Percentiles rank a stretch among this genome's conserved stretches.
These are phyloP conservation scores for Phytopythium boreale DNA, from an alignment of 352 stramenopile genomes.

Conservation along the genomic window DNA sequence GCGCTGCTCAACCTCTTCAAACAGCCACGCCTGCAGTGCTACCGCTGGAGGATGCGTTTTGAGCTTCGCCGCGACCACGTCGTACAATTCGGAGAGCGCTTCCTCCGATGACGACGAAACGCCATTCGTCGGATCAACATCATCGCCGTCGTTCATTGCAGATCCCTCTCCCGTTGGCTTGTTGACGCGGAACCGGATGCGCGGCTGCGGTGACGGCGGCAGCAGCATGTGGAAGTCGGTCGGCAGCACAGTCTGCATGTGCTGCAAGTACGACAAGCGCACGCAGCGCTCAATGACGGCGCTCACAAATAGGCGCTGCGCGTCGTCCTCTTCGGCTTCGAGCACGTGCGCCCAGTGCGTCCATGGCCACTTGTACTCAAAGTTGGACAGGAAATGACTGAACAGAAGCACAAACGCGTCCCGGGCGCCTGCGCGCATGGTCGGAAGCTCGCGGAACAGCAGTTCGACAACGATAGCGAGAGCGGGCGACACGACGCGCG, in stretches of 20 bases:
- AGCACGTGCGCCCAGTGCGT: constrained; percentile 73
- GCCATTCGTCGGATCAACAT: constrained; percentile 10
- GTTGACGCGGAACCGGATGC: constrained; percentile 50
- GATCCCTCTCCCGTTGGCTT: constrained; percentile 18
- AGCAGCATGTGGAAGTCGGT: constrained; percentile 76
- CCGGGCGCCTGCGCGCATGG: constrained; percentile 55
- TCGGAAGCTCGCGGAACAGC: constrained; percentile 77
- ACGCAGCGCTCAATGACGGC: constrained; percentile 84
- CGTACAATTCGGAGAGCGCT: constrained; percentile 44
- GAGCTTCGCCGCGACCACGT: constrained; percentile 58
- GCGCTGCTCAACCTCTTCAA: constrained; percentile 44
- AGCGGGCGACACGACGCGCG: constrained; percentile 56
- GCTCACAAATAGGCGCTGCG: constrained; percentile 82
- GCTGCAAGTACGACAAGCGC: constrained; percentile 78
- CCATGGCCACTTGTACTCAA: constrained; percentile 88
- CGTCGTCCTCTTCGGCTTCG: constrained; percentile 73
- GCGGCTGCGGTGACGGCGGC: constrained; percentile 63
- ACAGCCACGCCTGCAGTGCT: constrained; percentile 54
- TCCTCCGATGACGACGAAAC: constrained; percentile 14
- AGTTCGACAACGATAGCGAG: constrained; percentile 83
- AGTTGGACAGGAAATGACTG: constrained; percentile 86
- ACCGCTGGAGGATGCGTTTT: constrained; percentile 58
- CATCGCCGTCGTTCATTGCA: constrained; percentile 11
- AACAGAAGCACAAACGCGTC: constrained; percentile 79
- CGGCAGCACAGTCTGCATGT: constrained; percentile 77